Conservation (phyloP, 768 basidiomycete genomes). For the Inosperma sp. region DNA sequence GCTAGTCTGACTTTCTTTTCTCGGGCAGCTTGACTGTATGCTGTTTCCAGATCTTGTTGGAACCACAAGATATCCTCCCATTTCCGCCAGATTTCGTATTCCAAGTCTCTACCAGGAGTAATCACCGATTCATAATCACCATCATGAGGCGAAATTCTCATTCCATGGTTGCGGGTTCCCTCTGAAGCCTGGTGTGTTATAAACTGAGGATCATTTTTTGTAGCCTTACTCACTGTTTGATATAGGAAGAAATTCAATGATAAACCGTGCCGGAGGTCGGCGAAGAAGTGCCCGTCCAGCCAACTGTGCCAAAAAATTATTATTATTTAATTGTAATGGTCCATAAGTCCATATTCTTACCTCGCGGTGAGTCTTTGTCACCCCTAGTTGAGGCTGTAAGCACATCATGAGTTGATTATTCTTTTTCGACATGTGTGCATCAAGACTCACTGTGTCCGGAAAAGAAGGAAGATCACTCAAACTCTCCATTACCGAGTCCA, state of each 20-base stretch:
- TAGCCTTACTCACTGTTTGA: constrained; percentile 46
- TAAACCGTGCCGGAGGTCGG: constrained; percentile 54
- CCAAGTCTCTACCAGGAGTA: constrained; percentile 34
- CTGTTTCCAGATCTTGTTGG: constrained; percentile 62
- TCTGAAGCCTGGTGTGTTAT: constrained; percentile 33
- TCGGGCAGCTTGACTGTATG: constrained; percentile 59
- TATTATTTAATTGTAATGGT: neutral
- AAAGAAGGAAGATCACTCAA: too few species aligned
- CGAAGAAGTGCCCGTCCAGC: constrained; percentile 61
- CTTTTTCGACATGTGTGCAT: too few species aligned
- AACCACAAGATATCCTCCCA: constrained; percentile 84
- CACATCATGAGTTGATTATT: too few species aligned
- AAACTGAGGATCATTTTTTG: constrained; percentile 8
- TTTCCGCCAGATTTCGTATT: constrained; percentile 71
- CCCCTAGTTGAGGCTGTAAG: too few species aligned
- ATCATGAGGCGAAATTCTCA: constrained; percentile 47
- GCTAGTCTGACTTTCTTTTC: constrained; percentile 63
- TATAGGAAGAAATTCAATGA: constrained; percentile 52
- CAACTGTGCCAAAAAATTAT: constrained; percentile 31
- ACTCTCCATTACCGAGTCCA: too few species aligned
- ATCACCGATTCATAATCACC: constrained; percentile 38
- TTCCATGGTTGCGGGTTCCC: constrained; percentile 52
- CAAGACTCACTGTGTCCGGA: too few species aligned
- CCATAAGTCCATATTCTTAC: neutral
- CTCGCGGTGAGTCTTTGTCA: neutral